These are phyloP conservation scores for Babesia sp. DNA, from an alignment of 169 alveolate species.

Conservation along the genomic window DNA sequence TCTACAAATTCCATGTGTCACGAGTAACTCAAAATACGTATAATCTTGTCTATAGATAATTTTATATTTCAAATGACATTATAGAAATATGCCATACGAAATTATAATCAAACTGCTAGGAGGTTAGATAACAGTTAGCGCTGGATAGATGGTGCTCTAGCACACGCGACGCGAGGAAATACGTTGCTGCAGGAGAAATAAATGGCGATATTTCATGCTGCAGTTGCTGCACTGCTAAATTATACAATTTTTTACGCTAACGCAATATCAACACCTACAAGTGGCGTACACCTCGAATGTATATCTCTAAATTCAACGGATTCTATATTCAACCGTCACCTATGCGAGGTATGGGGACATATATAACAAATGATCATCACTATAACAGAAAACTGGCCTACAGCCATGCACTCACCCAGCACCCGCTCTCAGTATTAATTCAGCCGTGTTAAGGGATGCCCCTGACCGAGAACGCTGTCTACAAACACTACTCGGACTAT, in stretches of 20 bases:
- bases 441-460: constrained; percentile 39
- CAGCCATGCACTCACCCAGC: constrained; percentile 14
- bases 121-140: too few relatives aligned
- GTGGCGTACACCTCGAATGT: background rate
- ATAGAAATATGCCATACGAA: too few relatives aligned
- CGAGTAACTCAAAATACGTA: too few relatives aligned
- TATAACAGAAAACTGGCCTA: constrained; percentile 53
- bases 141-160: background rate
- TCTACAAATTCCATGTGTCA: background rate
- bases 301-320: constrained; percentile 20
- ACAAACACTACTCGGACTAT: constrained; percentile 45
- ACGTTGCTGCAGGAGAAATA: background rate
- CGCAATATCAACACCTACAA: background rate
- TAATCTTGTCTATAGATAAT: too few relatives aligned
- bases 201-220: constrained; percentile 6
- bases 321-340: constrained; percentile 45
- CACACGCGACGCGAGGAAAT: constrained; percentile 8
- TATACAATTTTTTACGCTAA: background rate
- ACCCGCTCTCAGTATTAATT: constrained; percentile 17
- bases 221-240: background rate
- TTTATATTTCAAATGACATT: too few relatives aligned
- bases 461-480: constrained; percentile 55
- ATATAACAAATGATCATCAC: background rate
- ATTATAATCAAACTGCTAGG: too few relatives aligned
- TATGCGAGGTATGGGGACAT: constrained; percentile 42